A percentile compares a stretch with the other conserved stretches of the same genome.
Evolutionary conservation across 495 filamentous ascomycete genomes (phyloP).

Genomic region (Tetracladium setigerum): DNA sequence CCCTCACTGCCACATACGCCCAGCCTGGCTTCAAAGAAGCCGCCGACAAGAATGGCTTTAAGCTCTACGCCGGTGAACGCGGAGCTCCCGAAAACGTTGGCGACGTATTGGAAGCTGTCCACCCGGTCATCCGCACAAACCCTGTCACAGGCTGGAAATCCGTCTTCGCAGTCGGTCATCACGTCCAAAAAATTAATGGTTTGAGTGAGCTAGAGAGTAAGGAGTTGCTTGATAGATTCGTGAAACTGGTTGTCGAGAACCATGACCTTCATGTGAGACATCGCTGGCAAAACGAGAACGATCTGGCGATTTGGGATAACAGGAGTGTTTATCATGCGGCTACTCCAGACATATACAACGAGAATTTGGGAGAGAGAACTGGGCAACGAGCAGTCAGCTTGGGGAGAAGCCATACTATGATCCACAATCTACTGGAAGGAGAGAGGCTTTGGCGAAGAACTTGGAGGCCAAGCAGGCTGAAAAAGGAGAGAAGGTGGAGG

Average conservation of each 20-base stretch:
- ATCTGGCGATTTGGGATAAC: constrained; percentile 79
- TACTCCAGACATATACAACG: constrained; percentile 46
- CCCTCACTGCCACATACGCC: constrained; percentile 57
- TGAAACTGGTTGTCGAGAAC: constrained; percentile 58
- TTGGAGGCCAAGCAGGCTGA: not conserved
- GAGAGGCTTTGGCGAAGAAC: constrained; percentile 43
- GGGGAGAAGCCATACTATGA: constrained; percentile 69
- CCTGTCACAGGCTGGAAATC: constrained; percentile 76
- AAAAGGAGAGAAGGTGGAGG: too few species aligned
- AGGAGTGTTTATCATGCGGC: constrained; percentile 62
- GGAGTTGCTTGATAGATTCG: constrained; percentile 53
- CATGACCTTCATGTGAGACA: constrained; percentile 73
- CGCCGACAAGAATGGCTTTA: constrained; percentile 47
- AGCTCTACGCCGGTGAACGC: constrained; percentile 45
- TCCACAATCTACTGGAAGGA: constrained; percentile 46
- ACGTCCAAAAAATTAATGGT: constrained; percentile 58
- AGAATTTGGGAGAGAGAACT: constrained; percentile 46
- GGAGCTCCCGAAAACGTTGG: constrained; percentile 66
- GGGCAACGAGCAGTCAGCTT: constrained; percentile 58
- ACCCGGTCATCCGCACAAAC: constrained; percentile 72
- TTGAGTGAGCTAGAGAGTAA: constrained; percentile 54
- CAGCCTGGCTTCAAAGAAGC: constrained; percentile 50
- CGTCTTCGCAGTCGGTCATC: constrained; percentile 61
- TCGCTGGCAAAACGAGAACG: constrained; percentile 53
- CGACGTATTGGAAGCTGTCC: constrained; percentile 51